Conservation (phyloP, 2,329 filamentous ascomycete species). For the Davidsoniella virescens region DNA sequence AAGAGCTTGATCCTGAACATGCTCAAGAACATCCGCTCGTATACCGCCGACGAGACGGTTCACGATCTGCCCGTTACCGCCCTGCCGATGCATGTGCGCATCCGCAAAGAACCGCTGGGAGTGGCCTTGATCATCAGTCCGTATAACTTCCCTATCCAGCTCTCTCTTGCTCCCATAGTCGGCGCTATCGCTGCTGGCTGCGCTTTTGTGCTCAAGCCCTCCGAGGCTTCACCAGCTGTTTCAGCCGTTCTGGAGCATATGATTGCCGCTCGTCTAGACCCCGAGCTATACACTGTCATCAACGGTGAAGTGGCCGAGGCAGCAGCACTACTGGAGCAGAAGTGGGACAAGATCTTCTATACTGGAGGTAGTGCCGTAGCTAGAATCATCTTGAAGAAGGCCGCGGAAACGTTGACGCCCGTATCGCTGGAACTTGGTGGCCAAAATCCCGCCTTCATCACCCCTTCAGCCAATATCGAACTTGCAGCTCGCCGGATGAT, state of each 20-base stretch:
- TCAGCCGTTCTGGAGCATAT: constrained; percentile 70
- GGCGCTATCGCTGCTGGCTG: constrained; percentile 89
- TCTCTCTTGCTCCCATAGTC: constrained; percentile 62
- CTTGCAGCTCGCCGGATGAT: constrained; percentile 71
- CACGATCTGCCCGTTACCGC: constrained; percentile 35
- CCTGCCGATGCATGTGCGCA: constrained; percentile 53
- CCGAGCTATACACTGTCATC: constrained; percentile 56
- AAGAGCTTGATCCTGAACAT: constrained; percentile 69
- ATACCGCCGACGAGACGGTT: constrained; percentile 66
- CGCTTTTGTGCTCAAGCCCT: constrained; percentile 79
- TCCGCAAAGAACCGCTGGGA: constrained; percentile 79
- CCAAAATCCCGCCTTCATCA: constrained; percentile 80
- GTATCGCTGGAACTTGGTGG: constrained; percentile 83
- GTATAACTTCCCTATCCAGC: constrained; percentile 85
- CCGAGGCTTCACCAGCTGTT: constrained; percentile 60
- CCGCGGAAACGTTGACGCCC: constrained; percentile 75
- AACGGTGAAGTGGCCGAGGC: constrained; percentile 73
- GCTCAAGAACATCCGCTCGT: constrained; percentile 62
- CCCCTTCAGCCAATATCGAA: constrained; percentile 61
- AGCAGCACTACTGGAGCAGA: constrained; percentile 65
- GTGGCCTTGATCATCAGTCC: constrained; percentile 72
- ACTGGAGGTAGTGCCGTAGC: constrained; percentile 68
- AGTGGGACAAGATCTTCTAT: constrained; percentile 98
- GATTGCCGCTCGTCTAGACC: constrained; percentile 59
- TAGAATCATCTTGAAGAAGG: constrained; percentile 78